A percentile compares a stretch with the other conserved stretches of the same genome.
These are phyloP conservation scores for Jackrogersella minutella DNA, from an alignment of 495 filamentous ascomycete genomes.

Conservation along the genomic window DNA sequence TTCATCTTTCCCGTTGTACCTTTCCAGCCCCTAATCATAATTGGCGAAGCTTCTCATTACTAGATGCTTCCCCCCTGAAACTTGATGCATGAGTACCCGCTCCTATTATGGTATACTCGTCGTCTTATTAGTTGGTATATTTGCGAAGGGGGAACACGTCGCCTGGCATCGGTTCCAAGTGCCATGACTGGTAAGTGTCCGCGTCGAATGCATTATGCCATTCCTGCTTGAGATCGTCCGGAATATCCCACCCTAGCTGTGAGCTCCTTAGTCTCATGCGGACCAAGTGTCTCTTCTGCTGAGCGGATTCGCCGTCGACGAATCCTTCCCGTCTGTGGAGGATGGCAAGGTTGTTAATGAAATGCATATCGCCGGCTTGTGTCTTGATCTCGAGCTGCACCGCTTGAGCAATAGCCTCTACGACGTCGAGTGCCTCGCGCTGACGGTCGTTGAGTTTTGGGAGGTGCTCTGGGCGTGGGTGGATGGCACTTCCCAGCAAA, in stretches of 20 bases:
- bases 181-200: slow-evolving; percentile 54
- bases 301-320: slow-evolving; percentile 53
- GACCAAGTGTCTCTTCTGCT: slow-evolving; percentile 58
- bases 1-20: slow-evolving; percentile 3
- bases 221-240: slow-evolving; percentile 50
- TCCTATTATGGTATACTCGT: neutral
- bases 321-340: slow-evolving; percentile 73
- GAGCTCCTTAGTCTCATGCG: slow-evolving; percentile 61
- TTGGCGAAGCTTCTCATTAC: slow-evolving; percentile 4
- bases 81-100: slow-evolving; percentile 24
- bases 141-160: slow-evolving; percentile 58
- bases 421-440: slow-evolving; percentile 67
- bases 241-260: slow-evolving; percentile 55
- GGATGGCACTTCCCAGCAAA: slow-evolving; percentile 63
- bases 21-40: neutral
- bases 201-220: slow-evolving; percentile 56
- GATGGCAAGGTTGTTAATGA: slow-evolving; percentile 76
- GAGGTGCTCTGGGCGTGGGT: slow-evolving; percentile 61
- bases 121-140: slow-evolving; percentile 54
- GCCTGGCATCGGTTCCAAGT: slow-evolving; percentile 60
- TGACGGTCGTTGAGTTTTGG: slow-evolving; percentile 65
- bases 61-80: slow-evolving; percentile 2
- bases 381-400: slow-evolving; percentile 62
- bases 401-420: slow-evolving; percentile 66
- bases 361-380: slow-evolving; percentile 73